Conservation (phyloP, 2,329 filamentous ascomycete genomes). For the Botrytis galanthina region DNA sequence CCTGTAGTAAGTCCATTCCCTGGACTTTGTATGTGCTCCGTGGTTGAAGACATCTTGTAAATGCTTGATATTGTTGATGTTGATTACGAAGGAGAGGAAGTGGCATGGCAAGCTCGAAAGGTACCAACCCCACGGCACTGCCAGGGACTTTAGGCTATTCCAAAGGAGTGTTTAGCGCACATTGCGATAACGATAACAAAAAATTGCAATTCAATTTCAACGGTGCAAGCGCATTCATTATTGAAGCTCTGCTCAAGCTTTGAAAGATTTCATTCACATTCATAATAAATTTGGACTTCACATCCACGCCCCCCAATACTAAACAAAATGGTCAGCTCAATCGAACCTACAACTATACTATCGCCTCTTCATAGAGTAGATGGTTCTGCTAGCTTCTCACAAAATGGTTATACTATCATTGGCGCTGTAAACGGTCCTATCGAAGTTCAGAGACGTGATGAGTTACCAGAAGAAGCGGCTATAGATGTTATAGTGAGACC, state of each 20-base stretch:
- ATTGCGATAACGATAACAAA: constrained; percentile 20
- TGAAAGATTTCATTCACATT: constrained; percentile 8
- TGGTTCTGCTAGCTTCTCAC: constrained; percentile 75
- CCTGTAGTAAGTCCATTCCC: constrained; percentile 22
- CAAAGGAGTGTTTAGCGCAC: constrained; percentile 15
- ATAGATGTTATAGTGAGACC: constrained; percentile 90
- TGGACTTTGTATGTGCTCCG: constrained; percentile 17
- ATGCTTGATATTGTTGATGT: constrained; percentile 15
- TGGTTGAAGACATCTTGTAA: constrained; percentile 34
- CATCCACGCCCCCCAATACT: neutral
- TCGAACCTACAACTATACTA: constrained; percentile 47
- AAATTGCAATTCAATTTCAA: constrained; percentile 2
- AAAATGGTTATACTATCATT: constrained; percentile 75
- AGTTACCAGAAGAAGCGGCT: constrained; percentile 85
- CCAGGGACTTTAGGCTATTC: constrained; percentile 2
- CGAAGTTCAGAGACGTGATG: constrained; percentile 83
- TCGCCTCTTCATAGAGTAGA: constrained; percentile 68
- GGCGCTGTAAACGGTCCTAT: constrained; percentile 90
- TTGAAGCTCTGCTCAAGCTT: neutral
- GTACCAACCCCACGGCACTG: constrained; percentile 8
- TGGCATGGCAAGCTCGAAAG: neutral
- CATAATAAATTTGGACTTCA: neutral
- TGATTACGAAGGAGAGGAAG: neutral
- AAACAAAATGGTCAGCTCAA: constrained; percentile 41
- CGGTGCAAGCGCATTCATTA: neutral